Evolutionary conservation across 2,329 filamentous ascomycete species (phyloP).

Genomic region (Colletotrichum musicola): DNA sequence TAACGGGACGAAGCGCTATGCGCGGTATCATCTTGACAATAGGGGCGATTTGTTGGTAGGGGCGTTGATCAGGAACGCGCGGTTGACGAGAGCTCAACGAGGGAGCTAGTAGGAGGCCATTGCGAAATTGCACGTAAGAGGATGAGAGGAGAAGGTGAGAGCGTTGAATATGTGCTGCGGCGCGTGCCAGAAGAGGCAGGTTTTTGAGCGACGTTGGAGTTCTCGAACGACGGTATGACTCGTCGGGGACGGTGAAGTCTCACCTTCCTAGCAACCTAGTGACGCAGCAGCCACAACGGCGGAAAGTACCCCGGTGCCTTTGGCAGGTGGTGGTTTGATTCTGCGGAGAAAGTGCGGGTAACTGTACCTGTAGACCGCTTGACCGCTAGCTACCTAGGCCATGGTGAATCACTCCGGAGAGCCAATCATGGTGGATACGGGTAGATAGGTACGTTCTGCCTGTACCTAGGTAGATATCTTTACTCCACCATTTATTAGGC

Average conservation of each 20-base stretch:
- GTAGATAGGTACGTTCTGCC: no score
- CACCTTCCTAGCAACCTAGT: conserved; percentile 16
- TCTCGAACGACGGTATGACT: conserved; percentile 29
- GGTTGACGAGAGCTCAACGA: conserved; percentile 10
- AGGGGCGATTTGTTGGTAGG: background rate
- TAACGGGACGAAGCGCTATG: conserved; percentile 30
- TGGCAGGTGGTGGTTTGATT: conserved; percentile 21
- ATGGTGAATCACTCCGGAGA: conserved; percentile 11
- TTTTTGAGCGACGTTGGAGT: conserved; percentile 17
- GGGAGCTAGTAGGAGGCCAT: conserved; percentile 33
- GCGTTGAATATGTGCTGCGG: background rate
- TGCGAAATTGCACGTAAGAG: background rate
- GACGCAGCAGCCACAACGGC: conserved; percentile 27
- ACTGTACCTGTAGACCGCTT: background rate
- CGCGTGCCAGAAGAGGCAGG: background rate
- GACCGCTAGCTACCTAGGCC: background rate
- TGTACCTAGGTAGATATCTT: no score
- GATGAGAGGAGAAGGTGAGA: background rate
- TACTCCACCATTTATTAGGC: no score
- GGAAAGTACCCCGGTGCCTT: background rate
- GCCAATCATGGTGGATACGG: no score
- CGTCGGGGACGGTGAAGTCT: conserved; percentile 19
- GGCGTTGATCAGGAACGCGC: conserved; percentile 7
- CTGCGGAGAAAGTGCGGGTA: conserved; percentile 38
- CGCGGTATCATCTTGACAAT: conserved; percentile 38